A percentile compares a stretch with the other conserved stretches of the same genome.
Conservation (phyloP, 2,329 filamentous ascomycete genomes). For the Dryadomyces sulphureus region DNA sequence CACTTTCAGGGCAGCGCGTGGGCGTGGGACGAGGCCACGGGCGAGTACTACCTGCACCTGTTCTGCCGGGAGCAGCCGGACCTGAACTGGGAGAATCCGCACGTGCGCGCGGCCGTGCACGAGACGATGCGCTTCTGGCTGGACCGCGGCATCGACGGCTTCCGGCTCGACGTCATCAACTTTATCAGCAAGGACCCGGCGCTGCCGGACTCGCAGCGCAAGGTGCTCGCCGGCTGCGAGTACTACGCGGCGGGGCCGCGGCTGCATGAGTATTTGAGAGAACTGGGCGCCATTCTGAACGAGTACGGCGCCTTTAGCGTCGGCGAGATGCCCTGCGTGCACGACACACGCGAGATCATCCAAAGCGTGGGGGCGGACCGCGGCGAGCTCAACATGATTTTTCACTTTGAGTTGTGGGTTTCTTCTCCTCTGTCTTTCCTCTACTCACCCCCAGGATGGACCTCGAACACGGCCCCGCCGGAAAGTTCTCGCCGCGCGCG, state of each 20-base stretch:
- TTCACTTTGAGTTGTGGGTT: constrained; percentile 5
- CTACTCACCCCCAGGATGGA: not conserved
- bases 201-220: constrained; percentile 33
- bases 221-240: constrained; percentile 22
- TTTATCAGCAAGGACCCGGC: constrained; percentile 49
- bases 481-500: constrained; percentile 3
- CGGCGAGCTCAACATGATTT: constrained; percentile 5
- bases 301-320: constrained; percentile 58
- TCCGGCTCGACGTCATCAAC: constrained; percentile 60
- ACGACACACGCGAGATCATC: constrained; percentile 5
- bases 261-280: constrained; percentile 50
- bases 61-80: constrained; percentile 51
- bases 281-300: constrained; percentile 49
- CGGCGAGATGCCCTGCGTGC: constrained; percentile 33
- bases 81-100: constrained; percentile 65
- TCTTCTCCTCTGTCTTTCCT: not conserved
- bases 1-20: constrained; percentile 48
- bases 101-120: constrained; percentile 54
- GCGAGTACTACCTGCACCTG: constrained; percentile 63
- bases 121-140: constrained; percentile 68
- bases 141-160: constrained; percentile 54
- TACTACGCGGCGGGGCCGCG: constrained; percentile 35
- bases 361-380: constrained; percentile 2
- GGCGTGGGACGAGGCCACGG: constrained; percentile 54
- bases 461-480: constrained; percentile 3